These are phyloP conservation scores for Mycosphaerella sp. DNA, from an alignment of 2,329 filamentous ascomycete genomes.

Conservation along the genomic window DNA sequence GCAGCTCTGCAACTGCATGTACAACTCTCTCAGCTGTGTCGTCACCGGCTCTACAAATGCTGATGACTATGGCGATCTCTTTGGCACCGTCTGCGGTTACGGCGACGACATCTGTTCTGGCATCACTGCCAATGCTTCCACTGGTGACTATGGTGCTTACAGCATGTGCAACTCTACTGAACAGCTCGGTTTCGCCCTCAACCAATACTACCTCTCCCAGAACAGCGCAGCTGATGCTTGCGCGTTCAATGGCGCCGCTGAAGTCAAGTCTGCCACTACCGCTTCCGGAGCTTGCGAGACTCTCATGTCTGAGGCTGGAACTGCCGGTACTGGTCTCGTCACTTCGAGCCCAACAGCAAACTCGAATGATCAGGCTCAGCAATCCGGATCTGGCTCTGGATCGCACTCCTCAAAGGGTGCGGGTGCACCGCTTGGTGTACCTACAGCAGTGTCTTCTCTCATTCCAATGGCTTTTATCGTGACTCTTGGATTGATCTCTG, in stretches of 20 bases:
- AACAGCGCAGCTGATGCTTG: constrained; percentile 54
- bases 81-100: constrained; percentile 64
- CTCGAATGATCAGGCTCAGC: constrained; percentile 26
- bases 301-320: constrained; percentile 58
- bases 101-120: constrained; percentile 54
- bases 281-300: constrained; percentile 49
- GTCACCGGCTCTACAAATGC: constrained; percentile 53
- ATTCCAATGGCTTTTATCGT: constrained; percentile 27
- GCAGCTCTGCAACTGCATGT: constrained; percentile 80
- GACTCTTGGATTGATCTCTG: constrained; percentile 25
- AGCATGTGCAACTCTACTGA: constrained; percentile 66
- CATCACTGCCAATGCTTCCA: constrained; percentile 60
- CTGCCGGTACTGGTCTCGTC: constrained; percentile 53
- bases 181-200: constrained; percentile 67
- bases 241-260: constrained; percentile 63
- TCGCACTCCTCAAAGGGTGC: constrained; percentile 18
- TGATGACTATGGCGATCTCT: constrained; percentile 60
- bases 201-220: constrained; percentile 62
- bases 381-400: constrained; percentile 22
- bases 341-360: constrained; percentile 42
- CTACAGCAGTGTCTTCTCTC: constrained; percentile 18
- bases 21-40: constrained; percentile 62
- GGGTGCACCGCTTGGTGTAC: constrained; percentile 20
- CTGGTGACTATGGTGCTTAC: constrained; percentile 68
- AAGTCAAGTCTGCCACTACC: constrained; percentile 45